These are phyloP conservation scores for Trametes meyenii DNA, from an alignment of 768 basidiomycete species.

Conservation along the genomic window DNA sequence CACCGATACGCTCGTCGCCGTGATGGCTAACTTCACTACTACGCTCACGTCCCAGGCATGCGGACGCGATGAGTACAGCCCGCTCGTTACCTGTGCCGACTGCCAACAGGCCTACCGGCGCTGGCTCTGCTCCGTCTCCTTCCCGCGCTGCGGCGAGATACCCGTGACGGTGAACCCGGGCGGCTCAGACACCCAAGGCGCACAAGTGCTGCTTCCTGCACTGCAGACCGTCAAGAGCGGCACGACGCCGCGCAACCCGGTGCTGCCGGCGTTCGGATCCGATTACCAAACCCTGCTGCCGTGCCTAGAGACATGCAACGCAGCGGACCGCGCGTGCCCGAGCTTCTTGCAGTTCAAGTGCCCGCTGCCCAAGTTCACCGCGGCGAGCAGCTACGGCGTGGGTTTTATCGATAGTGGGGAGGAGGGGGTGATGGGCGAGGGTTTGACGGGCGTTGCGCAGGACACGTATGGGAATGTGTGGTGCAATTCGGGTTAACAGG, in stretches of 20 bases:
- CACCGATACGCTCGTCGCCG: constrained; percentile 53
- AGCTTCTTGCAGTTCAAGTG: constrained; percentile 71
- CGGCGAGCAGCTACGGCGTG: constrained; percentile 70
- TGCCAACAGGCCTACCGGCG: constrained; percentile 72
- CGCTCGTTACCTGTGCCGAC: constrained; percentile 73
- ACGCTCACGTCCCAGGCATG: constrained; percentile 76
- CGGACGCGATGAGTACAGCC: constrained; percentile 79
- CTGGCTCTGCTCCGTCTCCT: constrained; percentile 76
- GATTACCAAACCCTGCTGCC: constrained; percentile 70
- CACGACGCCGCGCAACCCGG: constrained; percentile 46
- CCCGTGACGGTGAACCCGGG: constrained; percentile 28
- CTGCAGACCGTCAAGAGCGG: constrained; percentile 46
- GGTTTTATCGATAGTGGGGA: constrained; percentile 67
- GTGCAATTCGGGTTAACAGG: constrained; percentile 51
- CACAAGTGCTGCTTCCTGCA: constrained; percentile 50
- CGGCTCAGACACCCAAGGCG: constrained; percentile 5
- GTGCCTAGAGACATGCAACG: constrained; percentile 77
- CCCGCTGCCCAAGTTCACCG: constrained; percentile 62
- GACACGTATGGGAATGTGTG: constrained; percentile 78
- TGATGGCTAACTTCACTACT: constrained; percentile 74
- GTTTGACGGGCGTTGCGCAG: constrained; percentile 55
- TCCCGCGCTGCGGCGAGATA: constrained; percentile 74
- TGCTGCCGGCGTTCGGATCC: constrained; percentile 46
- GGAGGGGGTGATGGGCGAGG: constrained; percentile 49
- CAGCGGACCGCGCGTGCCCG: constrained; percentile 78